A percentile compares a stretch with the other conserved stretches of the same genome.
These are phyloP conservation scores for Stygiomarasmius scandens DNA, from an alignment of 1,284 basidiomycete species.

Conservation along the genomic window DNA sequence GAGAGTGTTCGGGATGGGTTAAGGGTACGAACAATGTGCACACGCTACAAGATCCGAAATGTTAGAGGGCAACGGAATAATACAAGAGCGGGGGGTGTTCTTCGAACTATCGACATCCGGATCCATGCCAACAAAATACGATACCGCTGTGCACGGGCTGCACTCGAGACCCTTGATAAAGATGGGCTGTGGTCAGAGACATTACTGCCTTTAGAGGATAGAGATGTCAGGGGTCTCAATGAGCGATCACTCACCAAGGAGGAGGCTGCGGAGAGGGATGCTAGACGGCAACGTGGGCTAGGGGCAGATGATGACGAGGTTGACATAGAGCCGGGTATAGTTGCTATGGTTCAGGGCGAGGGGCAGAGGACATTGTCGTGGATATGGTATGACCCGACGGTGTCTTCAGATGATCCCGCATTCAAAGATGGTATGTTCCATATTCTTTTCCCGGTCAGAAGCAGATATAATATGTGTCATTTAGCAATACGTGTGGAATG, in stretches of 20 bases:
- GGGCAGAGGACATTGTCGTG: no score
- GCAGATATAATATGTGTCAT: not conserved
- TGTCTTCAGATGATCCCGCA: no score
- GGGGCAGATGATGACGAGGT: no score
- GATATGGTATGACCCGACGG: no score
- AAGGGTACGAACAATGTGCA: not conserved
- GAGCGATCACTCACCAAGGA: constrained; percentile 11
- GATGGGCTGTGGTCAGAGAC: constrained; percentile 9
- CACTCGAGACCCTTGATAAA: constrained; percentile 3
- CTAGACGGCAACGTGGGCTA: not conserved
- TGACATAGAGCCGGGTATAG: no score
- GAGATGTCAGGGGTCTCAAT: constrained; percentile 15
- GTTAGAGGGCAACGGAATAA: constrained; percentile 1
- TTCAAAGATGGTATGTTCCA: no score
- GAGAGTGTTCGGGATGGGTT: not conserved
- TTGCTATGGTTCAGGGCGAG: no score
- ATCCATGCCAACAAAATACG: not conserved
- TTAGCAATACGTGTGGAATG: constrained; percentile 3
- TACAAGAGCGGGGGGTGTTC: constrained; percentile 1
- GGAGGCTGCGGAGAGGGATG: constrained; percentile 2
- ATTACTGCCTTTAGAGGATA: not conserved
- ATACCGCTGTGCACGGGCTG: constrained; percentile 5
- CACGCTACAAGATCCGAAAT: constrained; percentile 1
- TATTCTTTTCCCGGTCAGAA: no score
- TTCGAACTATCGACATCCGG: not conserved